Percentiles rank a stretch among this genome's conserved stretches.
Conservation (phyloP, 2,329 filamentous ascomycete genomes). For the Ascochyta rabiei region DNA sequence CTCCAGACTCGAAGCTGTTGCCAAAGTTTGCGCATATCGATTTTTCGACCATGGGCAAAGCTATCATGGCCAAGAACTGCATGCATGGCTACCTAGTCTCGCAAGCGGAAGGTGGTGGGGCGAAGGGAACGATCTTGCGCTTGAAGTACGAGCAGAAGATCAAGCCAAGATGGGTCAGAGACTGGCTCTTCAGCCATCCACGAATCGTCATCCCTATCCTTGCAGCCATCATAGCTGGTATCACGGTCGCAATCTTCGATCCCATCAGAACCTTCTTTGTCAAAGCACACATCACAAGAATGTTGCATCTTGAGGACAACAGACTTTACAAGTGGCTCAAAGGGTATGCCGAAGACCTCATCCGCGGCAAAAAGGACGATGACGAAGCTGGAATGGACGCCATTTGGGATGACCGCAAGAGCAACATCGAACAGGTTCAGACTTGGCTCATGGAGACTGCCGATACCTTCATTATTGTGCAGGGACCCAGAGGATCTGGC, state of each 20-base stretch:
- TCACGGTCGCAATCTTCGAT: constrained; percentile 90
- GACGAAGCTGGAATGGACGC: constrained; percentile 75
- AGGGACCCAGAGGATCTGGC: constrained; percentile 88
- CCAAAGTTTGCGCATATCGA: constrained; percentile 82
- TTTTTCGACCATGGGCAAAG: constrained; percentile 74
- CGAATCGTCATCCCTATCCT: constrained; percentile 84
- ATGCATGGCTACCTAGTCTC: constrained; percentile 81
- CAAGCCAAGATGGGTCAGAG: constrained; percentile 79
- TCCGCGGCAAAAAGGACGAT: constrained; percentile 63
- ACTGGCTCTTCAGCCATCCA: constrained; percentile 86
- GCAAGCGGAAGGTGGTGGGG: constrained; percentile 73
- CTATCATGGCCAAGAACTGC: constrained; percentile 90
- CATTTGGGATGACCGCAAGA: constrained; percentile 86
- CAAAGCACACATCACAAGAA: constrained; percentile 81
- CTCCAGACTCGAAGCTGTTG: constrained; percentile 82
- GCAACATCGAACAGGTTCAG: constrained; percentile 79
- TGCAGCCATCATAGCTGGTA: constrained; percentile 78
- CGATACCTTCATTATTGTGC: constrained; percentile 91
- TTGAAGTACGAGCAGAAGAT: constrained; percentile 82
- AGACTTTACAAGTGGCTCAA: constrained; percentile 81
- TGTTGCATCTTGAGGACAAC: constrained; percentile 76
- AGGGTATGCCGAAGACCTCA: constrained; percentile 69
- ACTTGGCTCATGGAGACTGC: constrained; percentile 87
- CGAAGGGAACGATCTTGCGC: constrained; percentile 75
- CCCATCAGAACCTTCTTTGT: constrained; percentile 94